A percentile compares a stretch with the other conserved stretches of the same genome.
phyloP scores from a whole-genome alignment of 2,329 filamentous ascomycete genomes.

The Pseudogymnoascus sp. region DNA sequence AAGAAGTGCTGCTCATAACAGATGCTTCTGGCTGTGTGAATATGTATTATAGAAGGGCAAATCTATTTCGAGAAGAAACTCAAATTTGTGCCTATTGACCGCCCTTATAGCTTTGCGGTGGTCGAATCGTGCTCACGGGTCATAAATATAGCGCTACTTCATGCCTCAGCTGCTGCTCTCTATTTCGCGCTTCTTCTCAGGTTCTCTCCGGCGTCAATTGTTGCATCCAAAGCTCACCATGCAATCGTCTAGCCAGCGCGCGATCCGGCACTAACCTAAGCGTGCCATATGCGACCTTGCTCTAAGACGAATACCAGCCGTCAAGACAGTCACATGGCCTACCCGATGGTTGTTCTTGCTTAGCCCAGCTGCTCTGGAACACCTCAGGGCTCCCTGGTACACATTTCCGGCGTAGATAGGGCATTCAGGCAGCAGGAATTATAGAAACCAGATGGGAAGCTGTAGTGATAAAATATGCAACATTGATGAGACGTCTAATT shows the following conservation, averaged over 20 bases:
- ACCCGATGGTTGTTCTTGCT: neutral
- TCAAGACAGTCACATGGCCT: neutral
- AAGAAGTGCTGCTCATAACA: constrained; percentile 22
- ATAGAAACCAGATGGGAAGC: neutral
- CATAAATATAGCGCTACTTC: neutral
- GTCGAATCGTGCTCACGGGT: neutral
- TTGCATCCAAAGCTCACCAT: neutral
- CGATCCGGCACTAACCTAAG: neutral
- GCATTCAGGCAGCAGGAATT: neutral
- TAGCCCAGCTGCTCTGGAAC: neutral
- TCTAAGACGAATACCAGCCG: neutral
- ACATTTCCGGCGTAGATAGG: neutral
- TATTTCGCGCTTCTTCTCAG: neutral
- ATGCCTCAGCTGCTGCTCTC: neutral
- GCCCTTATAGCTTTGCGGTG: neutral
- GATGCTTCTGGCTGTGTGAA: neutral
- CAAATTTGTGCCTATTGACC: neutral
- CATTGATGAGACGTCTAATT: neutral
- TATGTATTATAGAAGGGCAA: constrained; percentile 1
- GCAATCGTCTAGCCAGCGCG: neutral
- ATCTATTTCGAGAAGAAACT: neutral
- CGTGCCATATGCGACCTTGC: neutral
- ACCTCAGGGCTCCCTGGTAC: neutral
- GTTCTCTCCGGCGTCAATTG: neutral
- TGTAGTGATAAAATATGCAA: neutral